Evolutionary conservation across 495 filamentous ascomycete genomes (phyloP).

Genomic region (Pseudevernia furfuracea): DNA sequence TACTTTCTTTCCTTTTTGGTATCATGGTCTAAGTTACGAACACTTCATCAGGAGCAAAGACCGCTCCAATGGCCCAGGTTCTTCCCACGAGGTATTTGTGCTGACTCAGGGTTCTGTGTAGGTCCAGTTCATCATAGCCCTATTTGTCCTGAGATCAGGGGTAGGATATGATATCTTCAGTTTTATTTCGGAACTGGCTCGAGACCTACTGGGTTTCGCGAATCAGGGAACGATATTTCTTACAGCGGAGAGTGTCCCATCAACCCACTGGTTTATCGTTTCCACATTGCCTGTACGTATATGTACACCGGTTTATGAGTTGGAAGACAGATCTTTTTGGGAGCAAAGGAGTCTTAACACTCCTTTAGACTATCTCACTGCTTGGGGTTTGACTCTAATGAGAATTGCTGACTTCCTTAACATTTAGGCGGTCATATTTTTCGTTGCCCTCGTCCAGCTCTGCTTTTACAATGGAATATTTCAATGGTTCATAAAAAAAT

Average conservation of each 20-base stretch:
- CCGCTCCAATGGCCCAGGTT: not conserved
- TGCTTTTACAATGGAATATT: slow-evolving; percentile 68
- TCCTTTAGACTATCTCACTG: not conserved
- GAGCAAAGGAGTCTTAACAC: not conserved
- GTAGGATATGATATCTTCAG: slow-evolving; percentile 80
- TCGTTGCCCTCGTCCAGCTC: slow-evolving; percentile 78
- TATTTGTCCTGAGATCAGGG: slow-evolving; percentile 75
- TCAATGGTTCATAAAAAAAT: slow-evolving; percentile 82
- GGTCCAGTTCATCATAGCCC: slow-evolving; percentile 73
- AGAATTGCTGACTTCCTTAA: slow-evolving; percentile 66
- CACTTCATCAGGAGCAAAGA: not conserved
- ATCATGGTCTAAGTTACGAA: not conserved
- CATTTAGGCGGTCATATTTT: slow-evolving; percentile 83
- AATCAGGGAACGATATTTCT: slow-evolving; percentile 27
- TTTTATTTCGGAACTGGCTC: slow-evolving; percentile 68
- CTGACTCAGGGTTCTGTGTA: slow-evolving; percentile 42
- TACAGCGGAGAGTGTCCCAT: not conserved
- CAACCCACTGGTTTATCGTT: not conserved
- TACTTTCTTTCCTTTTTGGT: not conserved
- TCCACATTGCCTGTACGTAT: not conserved
- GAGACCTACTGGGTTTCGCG: slow-evolving; percentile 64
- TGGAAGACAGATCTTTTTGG: not conserved
- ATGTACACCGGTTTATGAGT: not conserved
- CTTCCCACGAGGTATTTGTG: not conserved
- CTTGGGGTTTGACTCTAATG: slow-evolving; percentile 32